Percentiles rank a stretch among this genome's conserved stretches.
phyloP scores from a whole-genome alignment of 129 eudicot species.

The Tagetes erecta region DNA sequence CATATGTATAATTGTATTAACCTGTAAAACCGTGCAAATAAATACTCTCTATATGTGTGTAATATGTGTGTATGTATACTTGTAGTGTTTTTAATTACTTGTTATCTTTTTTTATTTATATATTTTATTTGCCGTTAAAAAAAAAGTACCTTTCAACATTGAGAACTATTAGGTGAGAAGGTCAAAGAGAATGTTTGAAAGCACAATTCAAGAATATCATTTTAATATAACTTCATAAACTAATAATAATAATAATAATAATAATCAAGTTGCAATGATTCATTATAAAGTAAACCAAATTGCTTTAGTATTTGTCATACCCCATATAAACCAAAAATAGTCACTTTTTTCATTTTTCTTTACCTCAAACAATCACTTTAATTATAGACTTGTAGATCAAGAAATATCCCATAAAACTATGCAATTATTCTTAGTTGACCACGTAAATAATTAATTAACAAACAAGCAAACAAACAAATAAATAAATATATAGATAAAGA shows the following conservation, averaged over 20 bases:
- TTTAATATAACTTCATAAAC: not conserved
- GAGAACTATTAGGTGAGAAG: slow-evolving; percentile 23
- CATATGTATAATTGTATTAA: no score
- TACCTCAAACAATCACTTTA: slow-evolving; percentile 16
- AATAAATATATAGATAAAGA: not conserved
- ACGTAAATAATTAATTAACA: not conserved
- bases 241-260: not conserved
- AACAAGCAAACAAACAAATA: no score
- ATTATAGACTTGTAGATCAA: slow-evolving; percentile 26
- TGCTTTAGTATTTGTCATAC: slow-evolving; percentile 14
- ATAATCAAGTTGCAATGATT: slow-evolving; percentile 23
- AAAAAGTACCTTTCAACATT: slow-evolving; percentile 16
- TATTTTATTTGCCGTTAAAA: not conserved
- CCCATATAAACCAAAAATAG: slow-evolving; percentile 7
- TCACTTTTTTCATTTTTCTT: slow-evolving; percentile 1
- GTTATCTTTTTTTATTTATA: not conserved
- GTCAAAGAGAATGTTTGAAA: slow-evolving; percentile 26
- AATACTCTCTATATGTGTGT: no score
- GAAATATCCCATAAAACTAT: slow-evolving; percentile 13
- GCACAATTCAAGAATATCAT: not conserved
- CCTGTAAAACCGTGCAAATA: no score
- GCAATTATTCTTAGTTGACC: slow-evolving; percentile 2
- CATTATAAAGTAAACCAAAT: slow-evolving; percentile 11
- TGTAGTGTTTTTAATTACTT: no score
- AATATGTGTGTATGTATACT: no score